Base-by-base conservation (phyloP, 176 grass and related monocot species). In the bread wheat (Triticum aestivum) region DNA sequence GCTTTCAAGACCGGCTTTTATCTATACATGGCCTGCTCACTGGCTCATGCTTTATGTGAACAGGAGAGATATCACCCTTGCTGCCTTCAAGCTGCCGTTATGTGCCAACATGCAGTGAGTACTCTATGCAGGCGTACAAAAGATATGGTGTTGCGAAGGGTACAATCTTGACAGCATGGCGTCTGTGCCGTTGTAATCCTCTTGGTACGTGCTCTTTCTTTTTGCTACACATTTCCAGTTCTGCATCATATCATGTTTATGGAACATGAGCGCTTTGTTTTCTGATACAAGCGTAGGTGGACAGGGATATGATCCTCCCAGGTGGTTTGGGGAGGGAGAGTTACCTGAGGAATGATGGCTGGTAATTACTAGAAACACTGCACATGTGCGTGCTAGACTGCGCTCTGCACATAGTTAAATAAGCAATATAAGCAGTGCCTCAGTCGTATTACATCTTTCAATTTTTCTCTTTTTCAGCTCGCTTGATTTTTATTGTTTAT, bases 21-120 rank as follows among this genome's bases (percentile, higher is more conserved):
- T 90, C 20, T 80, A 18, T 78, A 42, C 41, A 35, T 64, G 37
- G 15, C 73, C 74, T 89, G 33, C 79, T 82, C 63, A 85, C 26
- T 39, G 42, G 11, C 14, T 81, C n/a, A 69, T 15, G 47, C 68
- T 81, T 87, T 88, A 4, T 85, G 45, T 89, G 75, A 79, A 61
- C 88, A 98, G 96, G 88, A 72, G 89, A 98, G 78, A 96, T 98
- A 82, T 96, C 92, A n/a, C 96, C 92, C 27, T 82, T 98, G 52
- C 91, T 96, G 61, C 90, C 90, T 26, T 84, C 92, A 17, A 95
- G 88, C 67, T 98, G 93, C 47, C 91, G 92, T 30, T 98, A 91
- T 67, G 90, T 98, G 32, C 93, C 93, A 51, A 98, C 96, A 11
- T 96, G 93, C 73, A 98, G 96, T 11, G 88, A 91, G 42, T 96